Base-by-base conservation (phyloP, 805 yeast genomes). In the Jamesozyma piceae region DNA sequence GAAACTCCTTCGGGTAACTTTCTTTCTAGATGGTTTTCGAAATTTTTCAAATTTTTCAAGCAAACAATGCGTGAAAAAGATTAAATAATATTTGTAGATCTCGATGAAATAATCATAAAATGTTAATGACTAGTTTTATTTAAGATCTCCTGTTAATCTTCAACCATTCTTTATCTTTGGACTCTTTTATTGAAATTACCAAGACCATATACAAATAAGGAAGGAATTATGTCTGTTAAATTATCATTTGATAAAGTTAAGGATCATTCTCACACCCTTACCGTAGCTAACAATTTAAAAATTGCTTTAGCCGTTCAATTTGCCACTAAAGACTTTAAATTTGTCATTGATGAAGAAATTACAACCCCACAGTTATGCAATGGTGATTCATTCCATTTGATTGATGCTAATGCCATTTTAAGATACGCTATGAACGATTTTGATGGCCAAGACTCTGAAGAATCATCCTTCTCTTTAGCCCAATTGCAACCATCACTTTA, bases 371-470 rank as follows among this genome's bases (percentile, higher is more conserved):
- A 54, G 40, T 49, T 65, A 35, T 30, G 55, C 32, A 45, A 47
- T 4, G 51, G 55, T n/a, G 64, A 60, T 4, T 45, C 49, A 1
- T 57, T 64, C 27, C 74, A 72, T 50, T 67, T 82, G 47, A 63
- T 69, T 44, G 86, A 82, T 59, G 69, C 85, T 18, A 80, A 82
- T 55, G 78, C 92, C 18, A 77, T 82, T 41, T 79, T 82, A 47
- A 77, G 78, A 58, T 82, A 77, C 53, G 63, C 79, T 47, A 66
- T 76, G 31, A 60, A 66, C 19, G 78, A 77, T 48, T 79, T 77
- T 47, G 43, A 61, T 5, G 51, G 41, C 9, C 54, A 63, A 22
- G 48, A 54, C 11, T 56, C 66, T 14, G 62, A 71, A 36, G 60
- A 57, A 10, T 58, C 63, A 19, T 44, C 49, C 15, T 54, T 46